These are phyloP conservation scores for Atkinsonella texensis DNA, from an alignment of 2,329 filamentous ascomycete genomes.

Conservation along the genomic window DNA sequence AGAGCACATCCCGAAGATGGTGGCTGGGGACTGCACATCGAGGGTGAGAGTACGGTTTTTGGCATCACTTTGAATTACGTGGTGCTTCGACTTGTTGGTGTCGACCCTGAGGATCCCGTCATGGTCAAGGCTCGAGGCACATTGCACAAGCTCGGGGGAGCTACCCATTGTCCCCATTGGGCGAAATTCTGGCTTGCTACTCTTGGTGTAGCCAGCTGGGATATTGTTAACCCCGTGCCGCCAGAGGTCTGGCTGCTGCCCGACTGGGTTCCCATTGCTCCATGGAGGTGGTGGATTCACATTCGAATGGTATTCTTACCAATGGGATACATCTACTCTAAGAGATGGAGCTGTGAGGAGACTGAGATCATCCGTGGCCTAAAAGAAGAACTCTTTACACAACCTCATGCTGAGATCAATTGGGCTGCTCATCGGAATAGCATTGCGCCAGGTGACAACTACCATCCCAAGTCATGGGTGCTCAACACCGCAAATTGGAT, in stretches of 20 bases:
- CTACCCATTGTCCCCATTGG: constrained; percentile 80
- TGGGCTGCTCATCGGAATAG: constrained; percentile 71
- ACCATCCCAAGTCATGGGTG: constrained; percentile 81
- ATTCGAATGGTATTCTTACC: constrained; percentile 93
- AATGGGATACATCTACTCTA: constrained; percentile 85
- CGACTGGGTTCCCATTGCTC: constrained; percentile 79
- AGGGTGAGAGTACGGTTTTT: constrained; percentile 84
- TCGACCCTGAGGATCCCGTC: constrained; percentile 67
- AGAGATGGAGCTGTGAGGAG: constrained; percentile 63
- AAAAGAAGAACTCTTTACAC: constrained; percentile 69
- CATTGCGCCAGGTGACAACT: constrained; percentile 72
- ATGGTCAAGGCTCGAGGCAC: constrained; percentile 77
- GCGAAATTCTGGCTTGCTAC: constrained; percentile 91
- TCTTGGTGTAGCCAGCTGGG: constrained; percentile 75
- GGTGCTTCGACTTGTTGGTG: constrained; percentile 66
- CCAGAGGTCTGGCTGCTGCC: constrained; percentile 89
- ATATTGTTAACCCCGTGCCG: constrained; percentile 86
- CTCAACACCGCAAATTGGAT: constrained; percentile 70
- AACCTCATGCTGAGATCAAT: constrained; percentile 66
- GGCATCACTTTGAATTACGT: constrained; percentile 86
- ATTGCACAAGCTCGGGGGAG: constrained; percentile 77
- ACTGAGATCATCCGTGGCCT: constrained; percentile 63
- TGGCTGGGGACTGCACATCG: constrained; percentile 95
- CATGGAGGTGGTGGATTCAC: constrained; percentile 97
- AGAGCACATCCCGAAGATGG: constrained; percentile 77